Evolutionary conservation across 306 rosid genomes (phyloP), one percentile per base, ranked within the genome.

Genomic region (Quercus cerris): DNA sequence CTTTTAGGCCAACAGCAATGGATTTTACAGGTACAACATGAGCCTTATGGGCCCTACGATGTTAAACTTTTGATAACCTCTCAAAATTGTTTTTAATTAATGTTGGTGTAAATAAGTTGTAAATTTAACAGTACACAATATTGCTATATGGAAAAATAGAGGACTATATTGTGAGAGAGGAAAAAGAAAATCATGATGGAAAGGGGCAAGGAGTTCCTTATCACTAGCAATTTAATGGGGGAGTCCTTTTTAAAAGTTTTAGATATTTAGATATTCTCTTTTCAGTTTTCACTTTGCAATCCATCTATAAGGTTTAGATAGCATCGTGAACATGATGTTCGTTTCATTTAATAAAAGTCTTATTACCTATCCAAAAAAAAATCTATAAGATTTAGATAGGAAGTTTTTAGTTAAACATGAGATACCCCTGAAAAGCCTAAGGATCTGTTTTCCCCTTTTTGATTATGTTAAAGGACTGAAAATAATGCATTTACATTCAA

Each of bases 1-100:
- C 97, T 85, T 84, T 88, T 75, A 86, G 98, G 85, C 98, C 98
- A 81, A 82, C 92, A 51, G 93, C 97, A 41, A 83, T 90, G 79
- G 98, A 88, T 84, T 96, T 96, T 82, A 93, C 99, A 44, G 98
- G 99, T 96, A 88, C 74, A 76, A 76, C 75, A 51, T 13, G 56
- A 66, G 31, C 74, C 67, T 59, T 46, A 22, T 73, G 71, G 52
- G 38, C 27, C 28, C 17, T 33, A 19, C 11, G n/a, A 67, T 77
- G 67, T 35, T 61, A 30, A 64, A 57, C 67, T 77, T 51, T 71
- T 20, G 38, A 31, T 73, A 77, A 55, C 28, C 30, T 27, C 75
- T 80, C 46, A 56, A 38, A 56, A 38, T 35, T 18, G 1, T 33
- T 19, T 67, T 9, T 27, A 64, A 17, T 27, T 33, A 63, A 2